These are phyloP conservation scores for Effrenium voratum DNA, from an alignment of 73 alveolate species.

Conservation along the genomic window DNA sequence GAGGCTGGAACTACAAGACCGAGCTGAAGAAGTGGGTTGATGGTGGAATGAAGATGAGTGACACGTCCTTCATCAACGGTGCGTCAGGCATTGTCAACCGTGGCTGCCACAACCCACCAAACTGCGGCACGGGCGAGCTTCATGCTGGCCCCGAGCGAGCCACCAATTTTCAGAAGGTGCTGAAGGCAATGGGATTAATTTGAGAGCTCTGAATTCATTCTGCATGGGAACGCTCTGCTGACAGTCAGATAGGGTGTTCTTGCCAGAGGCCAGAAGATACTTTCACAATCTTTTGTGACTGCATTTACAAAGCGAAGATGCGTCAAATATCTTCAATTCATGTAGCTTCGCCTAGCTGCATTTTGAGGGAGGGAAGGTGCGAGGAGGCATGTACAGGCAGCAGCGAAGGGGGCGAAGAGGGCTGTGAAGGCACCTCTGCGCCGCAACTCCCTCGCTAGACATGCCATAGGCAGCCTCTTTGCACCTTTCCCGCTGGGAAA, in stretches of 20 bases:
- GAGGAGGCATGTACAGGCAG: too few species aligned
- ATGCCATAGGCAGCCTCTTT: too few species aligned
- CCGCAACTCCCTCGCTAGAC: too few species aligned
- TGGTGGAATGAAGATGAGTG: slow-evolving; percentile 43
- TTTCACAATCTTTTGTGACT: neutral
- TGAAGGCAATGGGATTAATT: slow-evolving; percentile 63
- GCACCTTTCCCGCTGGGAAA: too few species aligned
- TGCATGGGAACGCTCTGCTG: neutral
- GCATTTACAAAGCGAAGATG: neutral
- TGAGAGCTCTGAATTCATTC: neutral
- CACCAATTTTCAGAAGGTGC: slow-evolving; percentile 16
- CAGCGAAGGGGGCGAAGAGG: too few species aligned
- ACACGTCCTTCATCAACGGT: slow-evolving; percentile 63
- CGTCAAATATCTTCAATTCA: neutral
- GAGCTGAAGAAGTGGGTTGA: slow-evolving; percentile 89
- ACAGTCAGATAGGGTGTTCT: too few species aligned
- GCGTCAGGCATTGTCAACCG: slow-evolving; percentile 85
- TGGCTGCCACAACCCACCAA: slow-evolving; percentile 92
- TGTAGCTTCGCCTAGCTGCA: too few species aligned
- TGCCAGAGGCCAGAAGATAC: neutral
- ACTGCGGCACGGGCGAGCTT: slow-evolving; percentile 85
- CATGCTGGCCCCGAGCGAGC: slow-evolving; percentile 33
- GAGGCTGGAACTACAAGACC: slow-evolving; percentile 76
- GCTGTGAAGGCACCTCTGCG: too few species aligned
- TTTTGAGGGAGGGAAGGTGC: too few species aligned